Percentiles rank a stretch among this genome's conserved stretches.
Evolutionary conservation across 2,329 filamentous ascomycete species (phyloP).

Genomic region (Fusarium armeniacum): DNA sequence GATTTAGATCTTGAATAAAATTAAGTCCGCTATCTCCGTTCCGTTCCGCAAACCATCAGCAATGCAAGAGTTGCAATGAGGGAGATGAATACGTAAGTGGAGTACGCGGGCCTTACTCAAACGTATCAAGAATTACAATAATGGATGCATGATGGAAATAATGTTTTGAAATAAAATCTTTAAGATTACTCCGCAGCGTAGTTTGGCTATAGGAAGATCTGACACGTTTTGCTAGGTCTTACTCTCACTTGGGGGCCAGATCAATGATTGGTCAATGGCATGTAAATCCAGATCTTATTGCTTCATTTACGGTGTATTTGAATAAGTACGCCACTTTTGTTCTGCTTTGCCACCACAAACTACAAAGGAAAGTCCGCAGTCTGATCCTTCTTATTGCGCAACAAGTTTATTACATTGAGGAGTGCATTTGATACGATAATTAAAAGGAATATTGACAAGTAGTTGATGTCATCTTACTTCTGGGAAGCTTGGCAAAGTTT

Average conservation of each 20-base stretch:
- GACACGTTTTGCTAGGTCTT: neutral
- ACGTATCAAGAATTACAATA: too few species aligned
- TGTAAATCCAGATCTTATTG: neutral
- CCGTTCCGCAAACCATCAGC: neutral
- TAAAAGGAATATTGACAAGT: too few species aligned
- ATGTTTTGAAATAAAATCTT: rapidly evolving
- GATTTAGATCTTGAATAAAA: neutral
- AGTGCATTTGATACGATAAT: neutral
- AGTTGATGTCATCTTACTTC: neutral
- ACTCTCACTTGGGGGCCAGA: neutral
- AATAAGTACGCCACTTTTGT: neutral
- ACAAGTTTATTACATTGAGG: neutral
- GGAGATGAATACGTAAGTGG: neutral
- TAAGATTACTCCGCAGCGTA: neutral
- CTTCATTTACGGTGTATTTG: neutral
- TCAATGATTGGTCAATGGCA: neutral
- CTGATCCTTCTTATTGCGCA: neutral
- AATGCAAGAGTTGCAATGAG: neutral
- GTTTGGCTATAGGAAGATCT: neutral
- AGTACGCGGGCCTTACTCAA: neutral
- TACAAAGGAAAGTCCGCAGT: neutral
- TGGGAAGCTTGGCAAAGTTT: neutral
- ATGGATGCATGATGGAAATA: too few species aligned
- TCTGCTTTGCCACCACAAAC: neutral
- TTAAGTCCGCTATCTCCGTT: neutral